Evolutionary conservation across 176 grass and related monocot species (phyloP), one percentile per base, ranked within the genome.

Genomic region (Pontederia crassipes): DNA sequence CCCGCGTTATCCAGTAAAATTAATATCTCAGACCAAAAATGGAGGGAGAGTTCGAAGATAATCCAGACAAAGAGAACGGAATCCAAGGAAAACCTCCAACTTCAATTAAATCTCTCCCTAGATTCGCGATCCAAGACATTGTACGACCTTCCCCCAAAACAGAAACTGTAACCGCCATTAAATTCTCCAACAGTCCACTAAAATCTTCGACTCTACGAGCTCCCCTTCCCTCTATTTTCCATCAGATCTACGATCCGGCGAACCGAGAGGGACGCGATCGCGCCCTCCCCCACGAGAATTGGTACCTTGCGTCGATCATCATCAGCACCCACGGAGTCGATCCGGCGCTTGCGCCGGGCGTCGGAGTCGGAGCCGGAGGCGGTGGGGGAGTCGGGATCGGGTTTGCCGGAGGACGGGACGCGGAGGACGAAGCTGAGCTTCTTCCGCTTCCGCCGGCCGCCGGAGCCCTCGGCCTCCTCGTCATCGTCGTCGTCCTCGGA

Each of bases 341-440:
- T 63, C 51, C 53, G 63, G n/a, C 59, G 29, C 51, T 45, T 28
- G 12, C 60, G 54, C 46, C 57, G 57, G 24, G 8, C 13, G 66
- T 59, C 73, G 11, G 82, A 83, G 74, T 75, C 87, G 73, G 75
- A 74, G 58, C 70, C 57, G 57, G 68, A 72, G 55, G 55, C 72
- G 55, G 64, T 61, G 54, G 71, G 59, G 2, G 66, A 77, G 56
- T 77, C 59, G 2, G 79, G 35, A 14, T 75, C 58, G 11, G 81
- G 70, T 73, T 79, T 40, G 18, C 17, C 51, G 60, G 17, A 29
- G 45, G 59, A 45, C 12, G 59, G 71, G 17, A 64, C 50, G 12
- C 71, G 71, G 12, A 82, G 74, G 48, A 98, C 88, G 62, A 83
- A 74, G 8, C 94, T 84, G 14, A 98, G 77, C 85, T 98, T 98